Evolutionary conservation across 495 filamentous ascomycete species (phyloP), one percentile per base, ranked within the genome.

Genomic region (Penicillium turbatum): DNA sequence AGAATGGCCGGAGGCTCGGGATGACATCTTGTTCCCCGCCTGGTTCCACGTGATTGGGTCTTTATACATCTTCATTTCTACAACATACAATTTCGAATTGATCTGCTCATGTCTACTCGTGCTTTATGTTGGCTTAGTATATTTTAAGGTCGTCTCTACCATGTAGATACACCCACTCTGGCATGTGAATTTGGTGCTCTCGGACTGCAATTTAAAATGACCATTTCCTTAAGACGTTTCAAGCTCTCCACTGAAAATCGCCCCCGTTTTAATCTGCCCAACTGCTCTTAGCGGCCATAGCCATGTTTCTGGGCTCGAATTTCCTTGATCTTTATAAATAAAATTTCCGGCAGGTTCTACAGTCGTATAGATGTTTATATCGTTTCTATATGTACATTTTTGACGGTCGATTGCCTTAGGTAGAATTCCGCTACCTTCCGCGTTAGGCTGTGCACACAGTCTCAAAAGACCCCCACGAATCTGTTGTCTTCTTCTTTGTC

Each of bases 211-310:
- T 21, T 16, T 27, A 55, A 55, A 48, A 55, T 44, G 42, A 47
- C 43, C 51, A 24, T 10, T 27, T 54, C 48, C 56, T 45, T 56
- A 13, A 49, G 43, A 7, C 36, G 30, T 53, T 42, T 46, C 45
- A 53, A 37, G 15, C 30, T 58, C 54, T 50, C 61, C 54, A 57
- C 51, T 49, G 19, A 48, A 53, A 32, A 62, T 58, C 50, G 51
- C 60, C 61, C 61, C 61, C 61, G 56, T 38, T 57, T 61, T 59
- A 56, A 58, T 59, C 57, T 19, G 43, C 44, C 37, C 29, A 24
- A 31, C 54, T 48, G 35, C 51, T 37, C 17, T 51, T 35, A 40
- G 52, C 50, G 47, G 53, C 48, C 47, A 40, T 51, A 51, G 51
- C 53, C 38, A 32, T 47, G 53, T 38, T 38, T 51, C 48, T 27